Conservation (phyloP, 129 eudicot genomes). For the Artemisia annua region DNA sequence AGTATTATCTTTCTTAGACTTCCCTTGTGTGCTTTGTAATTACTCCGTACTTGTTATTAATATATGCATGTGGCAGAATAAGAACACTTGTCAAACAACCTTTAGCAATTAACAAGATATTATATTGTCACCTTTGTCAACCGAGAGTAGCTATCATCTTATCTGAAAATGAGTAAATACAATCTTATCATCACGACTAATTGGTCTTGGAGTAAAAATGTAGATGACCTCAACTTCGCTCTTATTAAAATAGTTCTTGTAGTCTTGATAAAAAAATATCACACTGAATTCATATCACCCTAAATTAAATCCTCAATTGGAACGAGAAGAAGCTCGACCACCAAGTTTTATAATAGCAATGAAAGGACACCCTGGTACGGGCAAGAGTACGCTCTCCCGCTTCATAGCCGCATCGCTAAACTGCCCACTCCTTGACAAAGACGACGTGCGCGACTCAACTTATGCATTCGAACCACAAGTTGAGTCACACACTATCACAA, state of each 20-base stretch:
- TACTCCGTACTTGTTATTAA: too few relatives aligned
- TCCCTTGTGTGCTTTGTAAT: too few relatives aligned
- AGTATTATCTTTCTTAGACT: too few relatives aligned
- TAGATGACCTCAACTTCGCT: not conserved
- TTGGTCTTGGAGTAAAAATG: not conserved
- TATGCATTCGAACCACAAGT: slow-evolving; percentile 27
- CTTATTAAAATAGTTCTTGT: not conserved
- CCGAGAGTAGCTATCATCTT: slow-evolving; percentile 6
- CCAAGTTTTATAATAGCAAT: slow-evolving; percentile 48
- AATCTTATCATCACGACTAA: not conserved
- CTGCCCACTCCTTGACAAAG: slow-evolving; percentile 73
- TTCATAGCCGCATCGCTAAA: slow-evolving; percentile 52
- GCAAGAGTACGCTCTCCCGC: slow-evolving; percentile 58
- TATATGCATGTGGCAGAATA: too few relatives aligned
- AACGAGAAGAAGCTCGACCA: slow-evolving; percentile 18
- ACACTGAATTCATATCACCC: not conserved
- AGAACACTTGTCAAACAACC: slow-evolving; percentile 13
- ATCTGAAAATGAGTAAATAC: not conserved
- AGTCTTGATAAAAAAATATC: not conserved
- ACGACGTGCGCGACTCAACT: slow-evolving; percentile 58
- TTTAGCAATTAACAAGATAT: not conserved
- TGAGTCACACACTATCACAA: slow-evolving; percentile 4
- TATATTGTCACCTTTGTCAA: slow-evolving; percentile 14
- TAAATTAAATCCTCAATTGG: slow-evolving; percentile 22
- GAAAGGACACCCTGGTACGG: slow-evolving; percentile 92